Percentiles rank a stretch among this genome's conserved stretches.
Evolutionary conservation across 129 eudicot genomes (phyloP).

Genomic region (Solidago caesia): DNA sequence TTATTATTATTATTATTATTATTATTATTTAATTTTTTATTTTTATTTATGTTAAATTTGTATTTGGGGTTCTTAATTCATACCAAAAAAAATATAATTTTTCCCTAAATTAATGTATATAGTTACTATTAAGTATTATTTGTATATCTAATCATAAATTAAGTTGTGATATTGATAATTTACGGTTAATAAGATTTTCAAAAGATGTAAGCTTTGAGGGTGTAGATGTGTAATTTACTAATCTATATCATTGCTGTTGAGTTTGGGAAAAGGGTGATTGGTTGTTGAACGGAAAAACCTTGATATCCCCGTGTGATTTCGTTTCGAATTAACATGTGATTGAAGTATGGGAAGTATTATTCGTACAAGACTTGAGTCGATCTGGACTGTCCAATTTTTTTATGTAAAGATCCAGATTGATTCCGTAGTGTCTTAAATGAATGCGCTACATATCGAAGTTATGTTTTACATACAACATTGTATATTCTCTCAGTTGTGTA

Average conservation of each 20-base stretch:
- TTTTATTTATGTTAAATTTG: background rate
- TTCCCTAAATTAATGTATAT: background rate
- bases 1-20: background rate
- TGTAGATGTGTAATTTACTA: background rate
- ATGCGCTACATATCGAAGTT: background rate
- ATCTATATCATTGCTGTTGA: background rate
- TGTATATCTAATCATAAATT: background rate
- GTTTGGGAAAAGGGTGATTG: constrained; percentile 10
- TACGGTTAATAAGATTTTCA: background rate
- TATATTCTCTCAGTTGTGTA: constrained; percentile 8
- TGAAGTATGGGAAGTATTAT: no score
- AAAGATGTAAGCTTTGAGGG: background rate
- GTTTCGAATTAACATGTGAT: no score
- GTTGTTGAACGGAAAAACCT: background rate
- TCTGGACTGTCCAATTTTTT: no score
- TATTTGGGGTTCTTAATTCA: background rate
- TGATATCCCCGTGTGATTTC: no score
- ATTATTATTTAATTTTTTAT: background rate
- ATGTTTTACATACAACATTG: background rate
- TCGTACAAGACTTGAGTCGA: no score
- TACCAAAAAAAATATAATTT: background rate
- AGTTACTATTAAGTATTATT: background rate
- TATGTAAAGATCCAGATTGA: no score
- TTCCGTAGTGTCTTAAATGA: no score
- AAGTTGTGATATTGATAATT: constrained; percentile 10